phyloP scores from a whole-genome alignment of 2,329 filamentous ascomycete genomes.

The Ceratocystis cacaofunesta region DNA sequence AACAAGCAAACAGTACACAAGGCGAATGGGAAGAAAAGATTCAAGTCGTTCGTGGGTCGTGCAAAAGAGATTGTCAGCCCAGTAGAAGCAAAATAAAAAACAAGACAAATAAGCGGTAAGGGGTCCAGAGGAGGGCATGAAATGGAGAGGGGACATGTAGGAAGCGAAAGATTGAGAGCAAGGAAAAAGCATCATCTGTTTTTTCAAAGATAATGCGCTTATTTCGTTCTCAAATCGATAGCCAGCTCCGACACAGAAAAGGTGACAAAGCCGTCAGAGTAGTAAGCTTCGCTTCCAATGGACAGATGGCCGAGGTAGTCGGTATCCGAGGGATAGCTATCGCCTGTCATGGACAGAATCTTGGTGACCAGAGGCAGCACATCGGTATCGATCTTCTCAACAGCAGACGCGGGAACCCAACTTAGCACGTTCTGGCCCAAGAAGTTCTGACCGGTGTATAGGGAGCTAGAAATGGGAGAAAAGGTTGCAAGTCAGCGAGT shows the following conservation, averaged over 20 bases:
- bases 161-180: neutral
- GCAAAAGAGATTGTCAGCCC: slow-evolving; percentile 1
- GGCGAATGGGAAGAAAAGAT: neutral
- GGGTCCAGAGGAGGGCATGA: neutral
- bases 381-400: slow-evolving; percentile 32
- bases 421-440: slow-evolving; percentile 33
- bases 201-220: neutral
- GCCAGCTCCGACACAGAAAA: slow-evolving; percentile 30
- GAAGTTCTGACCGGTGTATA: slow-evolving; percentile 30
- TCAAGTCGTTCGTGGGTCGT: slow-evolving; percentile 8
- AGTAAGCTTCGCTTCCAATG: slow-evolving; percentile 38
- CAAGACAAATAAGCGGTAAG: neutral
- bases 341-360: slow-evolving; percentile 23
- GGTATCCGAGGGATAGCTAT: slow-evolving; percentile 25
- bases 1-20: neutral
- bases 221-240: slow-evolving; percentile 25
- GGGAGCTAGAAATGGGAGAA: slow-evolving; percentile 23
- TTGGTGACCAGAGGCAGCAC: slow-evolving; percentile 31
- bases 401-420: slow-evolving; percentile 29
- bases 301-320: slow-evolving; percentile 38
- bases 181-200: neutral
- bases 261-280: slow-evolving; percentile 30
- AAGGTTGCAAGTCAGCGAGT: neutral
- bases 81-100: neutral
- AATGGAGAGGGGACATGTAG: slow-evolving; percentile 1